These are phyloP conservation scores for Aspergillus biplanus DNA, from an alignment of 495 filamentous ascomycete genomes.

Conservation along the genomic window DNA sequence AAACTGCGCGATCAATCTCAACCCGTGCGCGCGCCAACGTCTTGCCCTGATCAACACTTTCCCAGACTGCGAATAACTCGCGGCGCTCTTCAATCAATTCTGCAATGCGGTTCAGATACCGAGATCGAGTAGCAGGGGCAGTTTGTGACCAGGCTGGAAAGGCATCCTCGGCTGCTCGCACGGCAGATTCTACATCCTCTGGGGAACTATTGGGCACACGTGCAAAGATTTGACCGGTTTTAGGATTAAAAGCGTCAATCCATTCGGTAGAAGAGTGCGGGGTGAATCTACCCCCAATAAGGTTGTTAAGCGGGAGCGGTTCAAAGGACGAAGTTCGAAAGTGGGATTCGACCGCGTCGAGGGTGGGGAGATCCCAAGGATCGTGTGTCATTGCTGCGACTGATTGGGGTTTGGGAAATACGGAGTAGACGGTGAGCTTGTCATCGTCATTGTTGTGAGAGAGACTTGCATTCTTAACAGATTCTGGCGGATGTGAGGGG, in stretches of 20 bases:
- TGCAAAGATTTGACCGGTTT: slow-evolving; percentile 17
- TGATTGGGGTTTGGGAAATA: not conserved
- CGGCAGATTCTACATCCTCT: slow-evolving; percentile 20
- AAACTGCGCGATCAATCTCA: slow-evolving; percentile 27
- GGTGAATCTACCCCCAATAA: slow-evolving; percentile 18
- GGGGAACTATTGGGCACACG: slow-evolving; percentile 13
- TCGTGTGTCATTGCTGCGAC: slow-evolving; percentile 2
- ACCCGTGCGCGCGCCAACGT: slow-evolving; percentile 23
- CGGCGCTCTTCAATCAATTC: slow-evolving; percentile 18
- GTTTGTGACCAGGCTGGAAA: slow-evolving; percentile 25
- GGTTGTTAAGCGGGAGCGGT: slow-evolving; percentile 19
- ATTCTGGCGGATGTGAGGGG: not conserved
- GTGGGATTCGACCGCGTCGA: slow-evolving; percentile 13
- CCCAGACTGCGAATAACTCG: slow-evolving; percentile 24
- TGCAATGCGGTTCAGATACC: slow-evolving; percentile 21
- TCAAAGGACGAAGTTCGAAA: slow-evolving; percentile 7
- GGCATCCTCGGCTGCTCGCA: slow-evolving; percentile 20
- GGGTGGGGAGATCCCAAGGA: slow-evolving; percentile 19
- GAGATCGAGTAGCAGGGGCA: slow-evolving; percentile 16
- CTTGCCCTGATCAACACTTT: slow-evolving; percentile 23
- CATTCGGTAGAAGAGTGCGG: not conserved
- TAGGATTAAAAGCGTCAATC: slow-evolving; percentile 18
- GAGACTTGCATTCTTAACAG: not conserved
- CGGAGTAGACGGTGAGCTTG: not conserved
- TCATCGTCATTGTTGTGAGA: not conserved